phyloP scores from a whole-genome alignment of 148 eudicot species.

The Limonium bicolor region DNA sequence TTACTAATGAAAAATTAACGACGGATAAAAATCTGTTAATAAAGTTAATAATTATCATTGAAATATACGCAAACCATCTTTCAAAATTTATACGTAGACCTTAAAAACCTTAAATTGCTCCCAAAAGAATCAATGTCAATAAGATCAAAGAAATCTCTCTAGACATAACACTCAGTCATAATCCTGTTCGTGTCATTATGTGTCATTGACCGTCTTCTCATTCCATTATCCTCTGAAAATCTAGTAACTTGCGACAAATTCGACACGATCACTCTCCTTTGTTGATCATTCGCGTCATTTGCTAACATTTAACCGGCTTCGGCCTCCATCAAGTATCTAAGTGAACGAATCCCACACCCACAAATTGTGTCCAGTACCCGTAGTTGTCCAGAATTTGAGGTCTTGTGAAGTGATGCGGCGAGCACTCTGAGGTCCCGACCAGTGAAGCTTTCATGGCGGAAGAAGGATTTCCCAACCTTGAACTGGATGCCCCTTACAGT shows the following conservation, averaged over 20 bases:
- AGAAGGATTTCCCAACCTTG: conserved; percentile 48
- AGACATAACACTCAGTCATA: conserved; percentile 51
- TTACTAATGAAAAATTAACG: too few species aligned
- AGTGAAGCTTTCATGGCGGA: conserved; percentile 74
- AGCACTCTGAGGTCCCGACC: conserved; percentile 87
- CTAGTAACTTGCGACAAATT: conserved; percentile 31
- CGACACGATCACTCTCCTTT: conserved; percentile 25
- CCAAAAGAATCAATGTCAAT: too few species aligned
- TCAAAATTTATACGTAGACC: conserved; percentile 41
- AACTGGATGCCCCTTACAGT: conserved; percentile 55
- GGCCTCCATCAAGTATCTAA: conserved; percentile 43
- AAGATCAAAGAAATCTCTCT: too few species aligned
- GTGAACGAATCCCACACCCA: conserved; percentile 84
- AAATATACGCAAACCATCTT: conserved; percentile 65
- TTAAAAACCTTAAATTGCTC: conserved; percentile 61
- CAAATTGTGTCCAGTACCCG: conserved; percentile 75
- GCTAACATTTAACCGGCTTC: conserved; percentile 66
- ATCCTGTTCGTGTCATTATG: too few species aligned
- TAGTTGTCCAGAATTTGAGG: conserved; percentile 17
- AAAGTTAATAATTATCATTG: too few species aligned
- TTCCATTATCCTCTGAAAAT: conserved; percentile 11
- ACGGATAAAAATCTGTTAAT: too few species aligned
- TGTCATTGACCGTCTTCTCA: conserved; percentile 55
- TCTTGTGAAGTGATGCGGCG: conserved; percentile 40
- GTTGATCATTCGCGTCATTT: conserved; percentile 55